Evolutionary conservation across 2,329 filamentous ascomycete species (phyloP), one percentile per base, ranked within the genome.

Genomic region (Fusarium luffae): DNA sequence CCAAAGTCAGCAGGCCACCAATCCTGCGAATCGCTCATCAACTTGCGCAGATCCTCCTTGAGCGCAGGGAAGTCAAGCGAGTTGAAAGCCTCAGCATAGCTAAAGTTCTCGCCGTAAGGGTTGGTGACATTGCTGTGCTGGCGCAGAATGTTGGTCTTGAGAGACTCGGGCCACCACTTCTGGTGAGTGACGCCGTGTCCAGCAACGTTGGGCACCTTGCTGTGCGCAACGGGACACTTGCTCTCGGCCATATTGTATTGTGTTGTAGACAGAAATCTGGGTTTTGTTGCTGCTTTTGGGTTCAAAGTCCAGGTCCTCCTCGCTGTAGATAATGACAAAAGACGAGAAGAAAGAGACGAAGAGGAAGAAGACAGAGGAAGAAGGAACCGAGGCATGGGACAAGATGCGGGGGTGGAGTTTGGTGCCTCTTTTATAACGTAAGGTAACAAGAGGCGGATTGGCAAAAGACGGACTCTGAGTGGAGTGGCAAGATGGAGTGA

Each of bases 1-100:
- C 92, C 92, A 75, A 92, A 93, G 79, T 94, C 92, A 42, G 92
- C 92, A 3, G 92, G 92, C 92, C 92, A 94, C 87, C 87, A 93
- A 44, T 92, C 89, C 81, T 94, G 89, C 8, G 91, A 93, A 78
- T 93, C 89, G 59, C 91, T 94, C 91, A 93, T 92, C 74, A 94
- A 76, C 32, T 82, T 84, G 23, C 82, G 74, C 18, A 94, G 81
- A 77, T 94, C 92, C 81, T 92, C 89, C 88, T 94, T 94, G 75
- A 94, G 81, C 32, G 81, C 90, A 62, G 86, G 82, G 25, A 65
- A 69, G 28, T 69, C 66, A 37, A 69, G 58, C 3, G 51, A 57
- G 40, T 69, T 69, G 56, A 69, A 69, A 4, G 66, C 66, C 18
- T 60, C 51, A 19, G 66, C 66, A 25, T 69, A 69, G 61, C 50